Percentiles rank a stretch among this genome's conserved stretches.
phyloP scores from a whole-genome alignment of 108 stramenopile species.

The Epithemia pelagica region DNA sequence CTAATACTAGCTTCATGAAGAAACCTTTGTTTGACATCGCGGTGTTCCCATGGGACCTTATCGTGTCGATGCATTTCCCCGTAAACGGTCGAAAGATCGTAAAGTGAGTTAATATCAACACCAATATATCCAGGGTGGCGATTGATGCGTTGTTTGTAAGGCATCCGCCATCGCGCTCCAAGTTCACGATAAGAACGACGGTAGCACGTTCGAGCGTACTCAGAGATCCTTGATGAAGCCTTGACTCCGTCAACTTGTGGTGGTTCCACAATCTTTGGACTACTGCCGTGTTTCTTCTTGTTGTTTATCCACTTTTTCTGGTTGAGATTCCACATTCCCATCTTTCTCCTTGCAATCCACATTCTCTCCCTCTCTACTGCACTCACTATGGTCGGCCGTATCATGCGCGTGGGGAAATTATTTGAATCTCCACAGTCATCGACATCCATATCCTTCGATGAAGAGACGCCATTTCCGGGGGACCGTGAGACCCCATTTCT shows the following conservation, averaged over 20 bases:
- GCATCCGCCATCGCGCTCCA: constrained; percentile 17
- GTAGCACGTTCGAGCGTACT: background rate
- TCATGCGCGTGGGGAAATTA: background rate
- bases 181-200: background rate
- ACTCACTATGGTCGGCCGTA: background rate
- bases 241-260: constrained; percentile 5
- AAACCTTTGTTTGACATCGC: constrained; percentile 70
- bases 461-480: background rate
- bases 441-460: background rate
- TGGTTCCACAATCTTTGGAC: background rate
- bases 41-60: constrained; percentile 62
- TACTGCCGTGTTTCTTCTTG: background rate
- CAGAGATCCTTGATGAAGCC: background rate
- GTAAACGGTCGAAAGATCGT: constrained; percentile 38
- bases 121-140: constrained; percentile 53
- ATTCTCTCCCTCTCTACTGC: background rate
- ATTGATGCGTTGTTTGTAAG: constrained; percentile 43
- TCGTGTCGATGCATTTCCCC: constrained; percentile 34
- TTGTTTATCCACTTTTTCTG: background rate
- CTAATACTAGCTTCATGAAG: constrained; percentile 61
- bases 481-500: background rate
- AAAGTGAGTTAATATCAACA: constrained; percentile 70
- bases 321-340: background rate
- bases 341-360: constrained; percentile 7
- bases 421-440: background rate